Evolutionary conservation across 257 asterid species (phyloP).

Genomic region (Capsicum rhomboideum): DNA sequence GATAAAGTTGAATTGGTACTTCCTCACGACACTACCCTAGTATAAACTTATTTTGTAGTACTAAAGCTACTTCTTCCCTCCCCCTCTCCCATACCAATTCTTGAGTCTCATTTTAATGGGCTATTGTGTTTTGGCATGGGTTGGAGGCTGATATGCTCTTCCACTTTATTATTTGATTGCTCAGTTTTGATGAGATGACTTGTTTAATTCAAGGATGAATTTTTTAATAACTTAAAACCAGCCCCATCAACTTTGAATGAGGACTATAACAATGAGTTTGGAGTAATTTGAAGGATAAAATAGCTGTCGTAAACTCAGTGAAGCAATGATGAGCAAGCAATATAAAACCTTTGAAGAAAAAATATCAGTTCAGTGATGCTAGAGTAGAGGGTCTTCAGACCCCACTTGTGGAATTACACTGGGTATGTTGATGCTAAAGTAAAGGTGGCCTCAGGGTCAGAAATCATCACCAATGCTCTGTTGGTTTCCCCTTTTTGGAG

Average conservation of each 20-base stretch:
- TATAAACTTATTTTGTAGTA: neutral
- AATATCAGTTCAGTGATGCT: neutral
- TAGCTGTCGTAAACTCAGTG: neutral
- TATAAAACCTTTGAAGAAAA: neutral
- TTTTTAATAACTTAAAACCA: neutral
- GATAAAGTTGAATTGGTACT: slow-evolving; percentile 61
- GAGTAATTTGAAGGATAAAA: neutral
- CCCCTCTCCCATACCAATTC: neutral
- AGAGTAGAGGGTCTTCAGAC: neutral
- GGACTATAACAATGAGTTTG: neutral
- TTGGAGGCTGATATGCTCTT: neutral
- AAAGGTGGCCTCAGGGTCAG: neutral
- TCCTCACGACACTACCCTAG: neutral
- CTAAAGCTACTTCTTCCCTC: neutral
- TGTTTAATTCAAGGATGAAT: neutral
- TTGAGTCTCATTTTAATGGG: neutral
- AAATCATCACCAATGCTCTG: neutral
- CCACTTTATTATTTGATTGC: neutral
- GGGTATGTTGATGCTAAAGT: neutral
- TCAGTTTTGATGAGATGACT: neutral
- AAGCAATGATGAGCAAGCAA: neutral
- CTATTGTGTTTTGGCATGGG: neutral
- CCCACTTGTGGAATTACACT: too few relatives aligned
- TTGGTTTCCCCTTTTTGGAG: neutral
- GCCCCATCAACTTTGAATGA: neutral